Evolutionary conservation across 495 filamentous ascomycete genomes (phyloP).

Genomic region (Umbilicaria muhlenbergii): DNA sequence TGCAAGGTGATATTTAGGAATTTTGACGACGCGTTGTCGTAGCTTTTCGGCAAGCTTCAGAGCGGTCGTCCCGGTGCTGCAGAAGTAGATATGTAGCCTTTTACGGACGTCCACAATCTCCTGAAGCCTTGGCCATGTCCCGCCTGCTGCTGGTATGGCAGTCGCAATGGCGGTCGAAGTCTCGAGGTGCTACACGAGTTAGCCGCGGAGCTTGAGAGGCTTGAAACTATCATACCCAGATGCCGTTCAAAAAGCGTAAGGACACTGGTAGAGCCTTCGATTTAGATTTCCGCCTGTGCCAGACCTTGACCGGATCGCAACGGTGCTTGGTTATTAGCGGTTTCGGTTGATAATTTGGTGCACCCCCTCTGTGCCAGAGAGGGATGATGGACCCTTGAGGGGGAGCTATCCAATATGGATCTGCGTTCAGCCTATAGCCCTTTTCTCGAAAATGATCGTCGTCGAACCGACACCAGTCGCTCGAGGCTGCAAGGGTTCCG

Average conservation of each 20-base stretch:
- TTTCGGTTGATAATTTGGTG: conserved; percentile 18
- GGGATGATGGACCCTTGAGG: conserved; percentile 19
- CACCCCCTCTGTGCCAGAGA: conserved; percentile 16
- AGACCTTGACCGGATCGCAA: conserved; percentile 15
- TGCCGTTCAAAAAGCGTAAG: too few species aligned
- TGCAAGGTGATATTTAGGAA: background rate
- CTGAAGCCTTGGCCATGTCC: too few species aligned
- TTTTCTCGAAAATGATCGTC: conserved; percentile 11
- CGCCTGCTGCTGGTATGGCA: too few species aligned
- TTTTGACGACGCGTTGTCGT: background rate
- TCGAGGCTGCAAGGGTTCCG: conserved; percentile 15
- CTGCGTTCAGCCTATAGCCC: conserved; percentile 14
- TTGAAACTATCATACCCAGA: too few species aligned
- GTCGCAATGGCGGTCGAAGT: too few species aligned
- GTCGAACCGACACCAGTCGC: conserved; percentile 14
- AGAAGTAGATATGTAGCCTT: conserved; percentile 7
- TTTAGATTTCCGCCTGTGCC: conserved; percentile 8
- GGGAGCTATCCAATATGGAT: conserved; percentile 18
- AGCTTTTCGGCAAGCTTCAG: conserved; percentile 14
- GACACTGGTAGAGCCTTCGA: too few species aligned
- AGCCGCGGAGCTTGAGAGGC: too few species aligned
- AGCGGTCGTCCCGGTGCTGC: conserved; percentile 14
- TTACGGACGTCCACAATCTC: too few species aligned
- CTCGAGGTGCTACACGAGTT: too few species aligned
- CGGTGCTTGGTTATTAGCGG: conserved; percentile 15